Percentiles rank a stretch among this genome's conserved stretches.
Evolutionary conservation across 2,329 filamentous ascomycete species (phyloP).

Genomic region (Arthrinium puccinioides): DNA sequence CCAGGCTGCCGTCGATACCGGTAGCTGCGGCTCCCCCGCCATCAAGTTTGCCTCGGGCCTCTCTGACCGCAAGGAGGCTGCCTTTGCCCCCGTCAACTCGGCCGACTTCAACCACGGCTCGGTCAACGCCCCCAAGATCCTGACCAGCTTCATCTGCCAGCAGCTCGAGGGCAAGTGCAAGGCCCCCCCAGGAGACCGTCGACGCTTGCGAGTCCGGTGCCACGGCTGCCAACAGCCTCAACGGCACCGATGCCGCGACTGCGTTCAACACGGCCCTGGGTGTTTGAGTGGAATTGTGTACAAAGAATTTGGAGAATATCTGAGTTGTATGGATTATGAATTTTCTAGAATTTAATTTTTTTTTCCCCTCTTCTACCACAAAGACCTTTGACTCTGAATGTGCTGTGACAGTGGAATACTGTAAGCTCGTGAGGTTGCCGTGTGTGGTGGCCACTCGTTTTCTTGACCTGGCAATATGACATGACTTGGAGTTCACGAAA

Average conservation of each 20-base stretch:
- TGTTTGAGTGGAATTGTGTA: conserved; percentile 13
- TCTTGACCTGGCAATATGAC: too few species aligned
- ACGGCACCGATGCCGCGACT: conserved; percentile 28
- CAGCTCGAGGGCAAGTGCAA: conserved; percentile 27
- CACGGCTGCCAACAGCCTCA: conserved; percentile 20
- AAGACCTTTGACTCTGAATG: too few species aligned
- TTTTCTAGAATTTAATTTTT: too few species aligned
- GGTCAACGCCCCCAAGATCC: conserved; percentile 26
- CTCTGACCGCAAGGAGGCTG: conserved; percentile 37
- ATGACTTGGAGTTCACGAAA: too few species aligned
- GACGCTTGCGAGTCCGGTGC: conserved; percentile 23
- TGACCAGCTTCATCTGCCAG: conserved; percentile 29
- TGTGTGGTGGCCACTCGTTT: too few species aligned
- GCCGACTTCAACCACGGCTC: conserved; percentile 45
- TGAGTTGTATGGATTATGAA: too few species aligned
- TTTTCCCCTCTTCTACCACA: too few species aligned
- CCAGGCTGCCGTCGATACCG: conserved; percentile 29
- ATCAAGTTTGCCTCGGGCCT: conserved; percentile 41
- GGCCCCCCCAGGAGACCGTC: conserved; percentile 21
- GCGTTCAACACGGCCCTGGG: conserved; percentile 32
- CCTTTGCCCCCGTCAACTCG: conserved; percentile 30
- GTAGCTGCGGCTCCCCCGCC: conserved; percentile 37
- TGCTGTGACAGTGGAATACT: too few species aligned
- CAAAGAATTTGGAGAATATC: neutral
- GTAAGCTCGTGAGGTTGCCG: too few species aligned